Evolutionary conservation across 306 rosid genomes (phyloP), one percentile per base, ranked within the genome.

Genomic region (Cucumis melo): DNA sequence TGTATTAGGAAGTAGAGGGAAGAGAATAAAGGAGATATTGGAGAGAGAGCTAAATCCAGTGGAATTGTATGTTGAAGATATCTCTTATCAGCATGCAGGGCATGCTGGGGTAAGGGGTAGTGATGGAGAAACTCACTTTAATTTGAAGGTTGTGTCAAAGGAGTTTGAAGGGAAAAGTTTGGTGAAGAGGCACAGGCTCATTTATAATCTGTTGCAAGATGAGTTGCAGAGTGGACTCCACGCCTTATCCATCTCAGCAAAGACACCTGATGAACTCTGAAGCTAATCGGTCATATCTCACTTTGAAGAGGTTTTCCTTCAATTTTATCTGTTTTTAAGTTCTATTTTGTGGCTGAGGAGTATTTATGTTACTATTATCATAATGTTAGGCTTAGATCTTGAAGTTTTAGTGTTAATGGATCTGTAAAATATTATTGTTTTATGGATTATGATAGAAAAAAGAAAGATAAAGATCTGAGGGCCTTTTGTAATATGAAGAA

Each of bases 11-110:
- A 87, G 90, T 14, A 83, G 98, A 79, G 98, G 93, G 83, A 83
- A 58, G 89, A 92, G 97, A 85, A 90, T 95, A 38, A 88, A 70
- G 87, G 97, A 95, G 79, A 88, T 78, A 72, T 62, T 95, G 82
- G 81, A 85, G 82, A 87, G 61, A 17, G 92, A 86, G 72, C 86
- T 93, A 63, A 59, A 59, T 48, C 95, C 98, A 15, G 73, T 82
- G 14, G 95, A 89, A 32, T 80, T 91, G 82, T 63, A 84, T 63
- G 81, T 93, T 44, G 95, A 89, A 57, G 97, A 93, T 78, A 83
- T 91, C 46, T 93, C 98, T 29, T 89, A 93, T 78, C 97, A 93
- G 76, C 98, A 93, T 61, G 91, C 95, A 0, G 96, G 96, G 63
- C 98, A 91, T 70, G 91, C 88, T 0, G 97, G 97, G 42, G 89